Evolutionary conservation across 441 rosid species (phyloP).

Genomic region (Gossypium laxum): DNA sequence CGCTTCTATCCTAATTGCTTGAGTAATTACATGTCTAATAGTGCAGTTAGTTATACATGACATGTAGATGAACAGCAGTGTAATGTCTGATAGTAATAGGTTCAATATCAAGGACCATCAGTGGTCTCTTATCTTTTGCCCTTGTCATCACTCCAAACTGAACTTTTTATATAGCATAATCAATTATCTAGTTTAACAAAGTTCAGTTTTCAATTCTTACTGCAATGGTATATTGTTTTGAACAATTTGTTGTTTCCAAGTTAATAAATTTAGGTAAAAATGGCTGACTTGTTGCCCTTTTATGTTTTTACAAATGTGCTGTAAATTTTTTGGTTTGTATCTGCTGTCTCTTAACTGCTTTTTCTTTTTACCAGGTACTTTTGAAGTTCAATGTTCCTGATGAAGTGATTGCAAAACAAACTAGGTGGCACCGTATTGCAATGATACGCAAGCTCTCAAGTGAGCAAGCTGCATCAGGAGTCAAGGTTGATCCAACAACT

Average conservation of each 20-base stretch:
- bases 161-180: neutral
- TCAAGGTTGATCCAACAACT: slow-evolving; percentile 91
- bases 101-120: neutral
- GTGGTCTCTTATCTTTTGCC: neutral
- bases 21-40: neutral
- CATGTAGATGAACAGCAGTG: neutral
- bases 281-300: neutral
- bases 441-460: slow-evolving; percentile 98
- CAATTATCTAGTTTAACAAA: neutral
- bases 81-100: neutral
- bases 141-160: neutral
- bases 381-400: slow-evolving; percentile 89
- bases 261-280: neutral
- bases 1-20: neutral
- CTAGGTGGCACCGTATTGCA: slow-evolving; percentile 99
- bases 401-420: slow-evolving; percentile 78
- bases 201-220: neutral
- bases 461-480: slow-evolving; percentile 95
- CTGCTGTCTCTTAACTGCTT: neutral
- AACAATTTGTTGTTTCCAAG: neutral
- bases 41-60: neutral
- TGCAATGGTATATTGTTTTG: neutral
- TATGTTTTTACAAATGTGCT: neutral
- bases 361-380: slow-evolving; percentile 54
- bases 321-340: neutral